Evolutionary conservation across 1,284 basidiomycete species (phyloP), one percentile per base, ranked within the genome.

Genomic region (Ganoderma boninense): DNA sequence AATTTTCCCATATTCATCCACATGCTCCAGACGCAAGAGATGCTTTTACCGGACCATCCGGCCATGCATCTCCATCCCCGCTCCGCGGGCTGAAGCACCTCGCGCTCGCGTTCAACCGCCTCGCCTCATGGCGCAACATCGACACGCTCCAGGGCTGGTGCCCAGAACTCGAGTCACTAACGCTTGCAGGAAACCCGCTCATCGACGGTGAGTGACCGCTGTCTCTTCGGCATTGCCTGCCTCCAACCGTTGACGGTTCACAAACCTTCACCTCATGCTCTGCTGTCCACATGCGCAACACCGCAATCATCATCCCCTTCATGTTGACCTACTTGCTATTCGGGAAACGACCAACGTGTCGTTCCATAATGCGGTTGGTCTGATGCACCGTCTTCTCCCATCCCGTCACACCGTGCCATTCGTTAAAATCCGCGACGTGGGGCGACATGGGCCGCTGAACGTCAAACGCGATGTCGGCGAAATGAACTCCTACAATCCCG

Each of bases 131-230:
- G 96, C 72, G 78, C 20, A 87, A 88, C 72, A 83, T 98, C 64
- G 94, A 97, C 79, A 84, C 87, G 4, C 81, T 98, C 32, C 83
- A 87, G 29, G 77, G 74, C 14, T 95, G 93, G 90, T 88, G 88
- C 73, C 90, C 93, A 11, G 71, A 80, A 60, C 82, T 97, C 14
- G 83, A 88, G 74, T 86, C 85, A 18, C 82, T 95, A 59, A 85
- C 86, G 59, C 77, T 92, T 65, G 82, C 80, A 49, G 88, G 87
- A 44, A 95, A 93, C 76, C 89, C 92, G 11, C 76, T 95, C 40
- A 80, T 85, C 35, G 82, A 88, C 79, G 85, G 90, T 91, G 73
- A 73, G 82, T 59, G n/a, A 23, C 11, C 57, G 14, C 11, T 35
- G 8, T 8, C 10, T 60, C 20, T 11, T 8, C n/a, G 20, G 32